Conservation (phyloP, 345 rosid genomes). For the Eucalyptus virginea region DNA sequence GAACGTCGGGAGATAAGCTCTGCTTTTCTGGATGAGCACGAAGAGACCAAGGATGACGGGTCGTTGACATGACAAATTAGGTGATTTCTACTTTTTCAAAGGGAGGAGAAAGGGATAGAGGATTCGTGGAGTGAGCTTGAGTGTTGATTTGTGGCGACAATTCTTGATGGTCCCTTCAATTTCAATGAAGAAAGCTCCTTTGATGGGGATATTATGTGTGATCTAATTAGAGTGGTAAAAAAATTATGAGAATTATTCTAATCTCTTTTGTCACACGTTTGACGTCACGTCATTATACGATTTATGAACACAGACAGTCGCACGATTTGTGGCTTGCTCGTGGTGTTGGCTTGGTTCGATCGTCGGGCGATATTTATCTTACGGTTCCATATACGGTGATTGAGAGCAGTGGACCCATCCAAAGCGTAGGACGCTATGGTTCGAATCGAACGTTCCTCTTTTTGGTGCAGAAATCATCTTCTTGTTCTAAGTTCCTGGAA, state of each 20-base stretch:
- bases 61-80: background rate
- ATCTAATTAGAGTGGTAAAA: background rate
- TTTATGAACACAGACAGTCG: background rate
- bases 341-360: background rate
- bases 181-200: background rate
- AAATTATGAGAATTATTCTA: rapidly evolving
- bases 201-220: background rate
- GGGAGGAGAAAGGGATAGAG: background rate
- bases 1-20: background rate
- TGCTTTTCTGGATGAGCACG: background rate
- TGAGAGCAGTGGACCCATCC: background rate
- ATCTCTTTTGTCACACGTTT: background rate
- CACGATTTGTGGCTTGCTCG: background rate
- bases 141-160: background rate
- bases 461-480: background rate
- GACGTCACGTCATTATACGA: background rate
- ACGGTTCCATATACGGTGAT: background rate
- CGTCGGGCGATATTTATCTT: background rate
- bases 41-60: background rate
- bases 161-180: background rate
- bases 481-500: background rate
- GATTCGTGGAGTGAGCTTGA: background rate
- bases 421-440: background rate
- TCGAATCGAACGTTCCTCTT: background rate
- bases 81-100: background rate